Base-by-base conservation (phyloP, 495 filamentous ascomycete species). In the Hypoxylon subgilvum region DNA sequence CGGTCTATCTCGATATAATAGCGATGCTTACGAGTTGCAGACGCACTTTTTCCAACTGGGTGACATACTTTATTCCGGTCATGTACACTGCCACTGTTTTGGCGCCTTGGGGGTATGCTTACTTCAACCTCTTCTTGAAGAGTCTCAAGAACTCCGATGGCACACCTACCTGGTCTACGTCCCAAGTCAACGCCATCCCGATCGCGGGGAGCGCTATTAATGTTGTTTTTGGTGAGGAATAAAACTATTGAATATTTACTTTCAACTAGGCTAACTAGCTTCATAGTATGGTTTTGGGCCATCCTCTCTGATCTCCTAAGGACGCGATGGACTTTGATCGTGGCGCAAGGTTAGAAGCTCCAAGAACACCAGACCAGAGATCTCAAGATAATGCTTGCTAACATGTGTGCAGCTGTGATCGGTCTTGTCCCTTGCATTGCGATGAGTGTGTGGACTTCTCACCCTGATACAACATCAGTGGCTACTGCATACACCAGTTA, bases 71-170 rank as follows among this genome's bases (percentile, higher is more conserved):
- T 30, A 68, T 76, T 7, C 60, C 73, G 3, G 41, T 65, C 2
- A 52, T 76, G 9, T 76, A 76, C 30, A 71, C 72, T 8, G 56
- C 62, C n/a, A 72, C 70, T 0, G 73, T 74, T 0, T 48, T 76
- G 2, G 72, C 69, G 6, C 56, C 70, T 0, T 76, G 74, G 40
- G 73, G 73, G 4, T 74, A 76, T 32, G 66, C 70, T 27, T 76
- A 76, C 57, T 76, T 76, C 28, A 68, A 68, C n/a, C 63, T 75
- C 0, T 76, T 76, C 41, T 36, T 76, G 21, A 73, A 72, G 41
- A 70, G 68, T 16, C 45, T 73, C 0, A 71, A 62, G 16, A 67
- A 68, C 8, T 19, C 59, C 2, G 71, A 76, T 36, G 72, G 72
- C 7, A 71, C 61, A 1, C 69, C 71, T 12, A 56, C 31, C 10